Percentiles rank a stretch among this genome's conserved stretches.
These are phyloP conservation scores for Ustilaginoidea virens DNA, from an alignment of 2,329 filamentous ascomycete genomes.

Conservation along the genomic window DNA sequence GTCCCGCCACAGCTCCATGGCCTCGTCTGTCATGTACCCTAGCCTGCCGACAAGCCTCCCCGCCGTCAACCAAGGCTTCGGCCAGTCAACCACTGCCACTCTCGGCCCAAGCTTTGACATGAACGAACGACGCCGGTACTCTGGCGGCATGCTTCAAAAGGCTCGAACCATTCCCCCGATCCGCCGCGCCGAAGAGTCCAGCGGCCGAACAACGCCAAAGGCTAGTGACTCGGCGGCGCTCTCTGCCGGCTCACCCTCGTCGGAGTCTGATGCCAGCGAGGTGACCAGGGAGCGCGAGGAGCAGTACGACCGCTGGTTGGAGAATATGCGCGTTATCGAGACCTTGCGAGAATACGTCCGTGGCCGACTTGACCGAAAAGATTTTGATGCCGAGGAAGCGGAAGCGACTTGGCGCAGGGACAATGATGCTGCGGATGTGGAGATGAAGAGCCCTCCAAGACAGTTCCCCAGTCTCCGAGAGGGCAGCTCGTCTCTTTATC, in stretches of 20 bases:
- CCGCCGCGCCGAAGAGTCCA: conserved; percentile 18
- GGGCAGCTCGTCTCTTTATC: conserved; percentile 23
- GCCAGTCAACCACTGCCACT: conserved; percentile 54
- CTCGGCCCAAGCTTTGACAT: conserved; percentile 52
- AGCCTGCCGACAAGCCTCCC: conserved; percentile 40
- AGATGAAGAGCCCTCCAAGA: conserved; percentile 15
- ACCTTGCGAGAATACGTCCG: conserved; percentile 42
- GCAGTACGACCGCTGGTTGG: conserved; percentile 48
- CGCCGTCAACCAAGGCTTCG: conserved; percentile 54
- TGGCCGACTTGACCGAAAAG: conserved; percentile 37
- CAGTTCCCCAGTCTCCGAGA: conserved; percentile 12
- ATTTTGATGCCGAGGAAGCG: conserved; percentile 25
- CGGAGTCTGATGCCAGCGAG: conserved; percentile 36
- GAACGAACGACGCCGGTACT: conserved; percentile 49
- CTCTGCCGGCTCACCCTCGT: conserved; percentile 36
- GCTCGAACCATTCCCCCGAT: conserved; percentile 30
- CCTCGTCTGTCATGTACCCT: conserved; percentile 56
- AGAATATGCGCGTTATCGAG: conserved; percentile 51
- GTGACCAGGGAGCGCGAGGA: conserved; percentile 42
- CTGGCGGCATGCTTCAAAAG: conserved; percentile 51
- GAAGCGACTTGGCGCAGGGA: conserved; percentile 7
- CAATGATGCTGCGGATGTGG: conserved; percentile 22
- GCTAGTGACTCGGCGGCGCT: conserved; percentile 24
- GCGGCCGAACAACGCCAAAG: conserved; percentile 28
- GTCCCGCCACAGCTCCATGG: conserved; percentile 43